phyloP scores from a whole-genome alignment of 371 early-diverging fungal genomes.

The Lichtheimia hyalospora region DNA sequence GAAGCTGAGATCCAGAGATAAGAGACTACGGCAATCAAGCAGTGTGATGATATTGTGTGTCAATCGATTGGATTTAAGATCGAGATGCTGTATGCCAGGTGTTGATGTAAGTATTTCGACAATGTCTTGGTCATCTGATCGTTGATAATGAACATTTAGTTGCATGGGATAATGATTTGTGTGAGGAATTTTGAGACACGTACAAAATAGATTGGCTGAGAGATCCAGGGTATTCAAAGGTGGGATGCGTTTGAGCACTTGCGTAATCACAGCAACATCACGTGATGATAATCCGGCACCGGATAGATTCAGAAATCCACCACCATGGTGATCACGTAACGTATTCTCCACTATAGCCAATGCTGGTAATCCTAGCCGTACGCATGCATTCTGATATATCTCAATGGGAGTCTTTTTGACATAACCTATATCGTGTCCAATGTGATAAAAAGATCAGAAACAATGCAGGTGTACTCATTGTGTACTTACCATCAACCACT shows the following conservation, averaged over 20 bases:
- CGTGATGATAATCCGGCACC: neutral
- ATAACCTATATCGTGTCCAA: slow-evolving; percentile 6
- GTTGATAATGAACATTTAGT: neutral
- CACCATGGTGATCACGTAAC: neutral
- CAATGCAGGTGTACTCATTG: slow-evolving; percentile 18
- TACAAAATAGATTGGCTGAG: slow-evolving; percentile 31
- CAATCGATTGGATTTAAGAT: slow-evolving; percentile 25
- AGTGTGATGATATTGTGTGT: slow-evolving; percentile 8
- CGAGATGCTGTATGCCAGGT: slow-evolving; percentile 12
- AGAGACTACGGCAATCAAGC: slow-evolving; percentile 1
- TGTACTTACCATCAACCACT: neutral
- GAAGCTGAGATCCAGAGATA: slow-evolving; percentile 12
- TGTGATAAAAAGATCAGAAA: too few relatives aligned
- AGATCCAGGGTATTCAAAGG: slow-evolving; percentile 17
- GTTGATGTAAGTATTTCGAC: slow-evolving; percentile 9
- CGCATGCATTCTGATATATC: slow-evolving; percentile 26
- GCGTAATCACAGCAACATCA: slow-evolving; percentile 8
- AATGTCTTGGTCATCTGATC: slow-evolving; percentile 27
- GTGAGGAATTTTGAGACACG: neutral
- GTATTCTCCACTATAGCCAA: neutral
- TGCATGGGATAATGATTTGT: neutral
- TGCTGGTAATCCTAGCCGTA: slow-evolving; percentile 2
- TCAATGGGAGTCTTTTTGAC: slow-evolving; percentile 19
- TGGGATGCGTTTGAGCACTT: slow-evolving; percentile 20
- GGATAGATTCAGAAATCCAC: neutral